phyloP scores from a whole-genome alignment of 2,329 filamentous ascomycete species.

The Stachybotrys elegans region DNA sequence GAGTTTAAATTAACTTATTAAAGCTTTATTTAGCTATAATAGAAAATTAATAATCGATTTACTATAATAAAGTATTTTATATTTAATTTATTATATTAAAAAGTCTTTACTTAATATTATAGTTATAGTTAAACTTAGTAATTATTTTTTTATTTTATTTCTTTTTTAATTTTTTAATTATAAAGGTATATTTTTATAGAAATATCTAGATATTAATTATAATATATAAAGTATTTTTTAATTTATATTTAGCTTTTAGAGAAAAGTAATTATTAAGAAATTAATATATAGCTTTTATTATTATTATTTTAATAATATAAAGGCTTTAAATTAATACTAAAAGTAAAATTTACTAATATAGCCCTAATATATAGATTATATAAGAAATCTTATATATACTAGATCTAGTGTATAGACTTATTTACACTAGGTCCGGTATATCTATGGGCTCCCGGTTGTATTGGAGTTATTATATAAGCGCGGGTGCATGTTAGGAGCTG shows the following conservation, averaged over 20 bases:
- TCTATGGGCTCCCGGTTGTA: no score
- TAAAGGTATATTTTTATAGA: background rate
- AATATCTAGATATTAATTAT: background rate
- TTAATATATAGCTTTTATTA: background rate
- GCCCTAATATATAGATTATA: slow-evolving; percentile 1
- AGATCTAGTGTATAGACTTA: background rate
- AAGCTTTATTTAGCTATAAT: no score
- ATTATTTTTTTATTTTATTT: background rate
- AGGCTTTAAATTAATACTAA: background rate
- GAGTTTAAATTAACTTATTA: no score
- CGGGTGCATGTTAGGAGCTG: no score
- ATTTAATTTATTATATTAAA: background rate
- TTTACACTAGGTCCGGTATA: no score
- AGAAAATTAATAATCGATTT: no score
- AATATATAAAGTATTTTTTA: background rate
- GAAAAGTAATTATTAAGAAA: background rate
- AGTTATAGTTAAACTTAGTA: background rate
- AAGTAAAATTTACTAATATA: background rate
- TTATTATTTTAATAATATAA: slow-evolving; percentile 1
- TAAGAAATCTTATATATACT: background rate
- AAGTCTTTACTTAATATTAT: no score
- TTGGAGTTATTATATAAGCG: no score
- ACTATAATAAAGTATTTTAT: no score
- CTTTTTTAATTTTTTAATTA: background rate
- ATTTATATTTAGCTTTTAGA: background rate